Percentiles rank a stretch among this genome's conserved stretches.
Conservation (phyloP, 495 filamentous ascomycete genomes). For the Penicillium paradoxum region DNA sequence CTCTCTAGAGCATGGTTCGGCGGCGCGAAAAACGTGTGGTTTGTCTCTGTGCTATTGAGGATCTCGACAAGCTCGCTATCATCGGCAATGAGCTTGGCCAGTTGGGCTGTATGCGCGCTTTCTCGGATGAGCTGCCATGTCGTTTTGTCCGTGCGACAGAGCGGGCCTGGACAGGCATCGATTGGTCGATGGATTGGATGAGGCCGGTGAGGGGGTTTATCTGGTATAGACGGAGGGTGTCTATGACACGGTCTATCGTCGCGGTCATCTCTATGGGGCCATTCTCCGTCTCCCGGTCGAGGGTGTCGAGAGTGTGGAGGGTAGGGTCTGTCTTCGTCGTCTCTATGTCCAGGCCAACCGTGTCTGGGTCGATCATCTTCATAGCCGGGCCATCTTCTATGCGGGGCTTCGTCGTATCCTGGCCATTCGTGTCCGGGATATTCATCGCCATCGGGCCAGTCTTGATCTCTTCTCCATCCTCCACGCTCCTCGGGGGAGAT, state of each 20-base stretch:
- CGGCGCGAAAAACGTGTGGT: constrained; percentile 78
- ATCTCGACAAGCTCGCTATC: constrained; percentile 62
- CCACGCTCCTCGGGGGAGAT: neutral
- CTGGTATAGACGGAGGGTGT: neutral
- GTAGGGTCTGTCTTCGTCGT: neutral
- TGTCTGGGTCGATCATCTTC: neutral
- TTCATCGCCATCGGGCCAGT: neutral
- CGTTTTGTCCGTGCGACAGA: constrained; percentile 48
- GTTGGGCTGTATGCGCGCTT: constrained; percentile 69
- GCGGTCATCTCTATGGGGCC: neutral
- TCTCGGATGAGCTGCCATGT: constrained; percentile 71
- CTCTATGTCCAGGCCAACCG: neutral
- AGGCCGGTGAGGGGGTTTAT: neutral
- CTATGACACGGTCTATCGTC: neutral
- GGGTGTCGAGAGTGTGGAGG: neutral
- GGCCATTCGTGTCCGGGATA: neutral
- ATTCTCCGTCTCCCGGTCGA: neutral
- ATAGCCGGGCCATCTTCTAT: neutral
- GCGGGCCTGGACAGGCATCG: constrained; percentile 19
- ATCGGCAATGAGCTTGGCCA: constrained; percentile 66
- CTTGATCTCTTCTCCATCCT: neutral
- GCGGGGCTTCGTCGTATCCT: neutral
- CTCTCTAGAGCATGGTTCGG: constrained; percentile 61
- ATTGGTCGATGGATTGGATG: constrained; percentile 14
- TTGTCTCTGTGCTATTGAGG: constrained; percentile 63